Evolutionary conservation across 2,329 filamentous ascomycete genomes (phyloP), one percentile per base, ranked within the genome.

Genomic region (Verticillium alfalfae): DNA sequence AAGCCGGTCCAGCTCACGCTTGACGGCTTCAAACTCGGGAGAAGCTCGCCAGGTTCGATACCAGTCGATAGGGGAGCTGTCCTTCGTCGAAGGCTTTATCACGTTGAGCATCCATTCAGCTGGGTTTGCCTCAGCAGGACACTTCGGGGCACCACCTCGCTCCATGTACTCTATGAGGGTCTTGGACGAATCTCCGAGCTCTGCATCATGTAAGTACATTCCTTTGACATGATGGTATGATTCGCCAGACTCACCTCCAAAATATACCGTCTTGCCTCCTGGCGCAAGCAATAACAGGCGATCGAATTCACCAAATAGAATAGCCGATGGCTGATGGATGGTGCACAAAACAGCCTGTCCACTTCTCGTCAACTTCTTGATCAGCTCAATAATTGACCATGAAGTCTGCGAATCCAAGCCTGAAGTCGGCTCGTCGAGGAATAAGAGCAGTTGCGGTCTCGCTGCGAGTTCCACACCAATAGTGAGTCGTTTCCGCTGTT

Each of bases 361-460:
- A 5, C 70, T 74, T 2, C 72, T 66, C 0, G 84, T 79, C 4
- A 88, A 76, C 65, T 90, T 92, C 65, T 89, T 83, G 62, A 92
- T 82, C 2, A 92, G 79, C 70, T 86, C 83, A 18, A 86, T 83
- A 68, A 92, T 91, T 58, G 88, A 86, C 87, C 88, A 92, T 0
- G 88, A 88, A 1, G 89, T 91, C 70, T 92, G 88, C 67, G 82
- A 86, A 72, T 92, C 89, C 9, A 92, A 80, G 70, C 90, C 89
- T 8, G 88, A 91, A 5, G 89, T 92, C 2, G 90, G 90, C 69
- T 92, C 89, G 67, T 93, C 90, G n/a, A 92, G 79, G 78, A 92
- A 92, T 13, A 92, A 81, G 57, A 92, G 80, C 2, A 92, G 76
- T 54, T 88, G 82, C 1, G 90, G 89, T 69, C 89, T 89, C 0